phyloP scores from a whole-genome alignment of 2,329 filamentous ascomycete genomes.

The Cordyceps farinosa region DNA sequence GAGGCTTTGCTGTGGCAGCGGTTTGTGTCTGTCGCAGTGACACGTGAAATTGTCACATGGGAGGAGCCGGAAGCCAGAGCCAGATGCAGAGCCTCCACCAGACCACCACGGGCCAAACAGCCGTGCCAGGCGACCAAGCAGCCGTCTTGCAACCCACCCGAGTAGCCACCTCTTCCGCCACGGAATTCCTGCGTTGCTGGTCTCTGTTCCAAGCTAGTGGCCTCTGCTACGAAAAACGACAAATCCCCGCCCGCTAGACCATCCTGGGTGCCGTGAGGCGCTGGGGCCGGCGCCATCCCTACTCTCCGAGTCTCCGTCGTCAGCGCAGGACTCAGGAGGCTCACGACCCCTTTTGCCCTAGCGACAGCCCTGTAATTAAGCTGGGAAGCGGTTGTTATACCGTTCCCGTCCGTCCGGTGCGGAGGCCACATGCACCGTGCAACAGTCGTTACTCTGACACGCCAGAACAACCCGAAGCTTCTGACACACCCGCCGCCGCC shows the following conservation, averaged over 20 bases:
- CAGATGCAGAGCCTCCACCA: neutral
- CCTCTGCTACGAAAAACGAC: conserved; percentile 4
- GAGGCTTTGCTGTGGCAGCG: conserved; percentile 4
- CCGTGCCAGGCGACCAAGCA: neutral
- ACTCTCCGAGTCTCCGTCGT: conserved; percentile 18
- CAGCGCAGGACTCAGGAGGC: neutral
- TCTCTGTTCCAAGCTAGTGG: neutral
- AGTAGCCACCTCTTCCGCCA: conserved; percentile 4
- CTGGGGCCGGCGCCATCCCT: conserved; percentile 18
- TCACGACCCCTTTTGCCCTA: conserved; percentile 8
- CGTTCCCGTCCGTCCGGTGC: conserved; percentile 11
- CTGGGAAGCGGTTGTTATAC: conserved; percentile 12
- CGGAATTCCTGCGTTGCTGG: neutral
- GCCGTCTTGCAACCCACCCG: conserved; percentile 13
- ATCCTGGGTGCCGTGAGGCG: neutral
- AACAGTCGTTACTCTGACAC: neutral
- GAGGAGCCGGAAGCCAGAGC: conserved; percentile 8
- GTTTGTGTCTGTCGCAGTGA: conserved; percentile 16
- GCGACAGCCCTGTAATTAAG: neutral
- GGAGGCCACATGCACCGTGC: conserved; percentile 10
- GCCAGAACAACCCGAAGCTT: neutral
- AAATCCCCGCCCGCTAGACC: conserved; percentile 13
- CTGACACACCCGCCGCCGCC: conserved; percentile 1
- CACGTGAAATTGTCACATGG: conserved; percentile 20
- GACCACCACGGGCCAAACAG: neutral